Base-by-base conservation (phyloP, 257 asterid genomes). In the Marsdenia floribunda region DNA sequence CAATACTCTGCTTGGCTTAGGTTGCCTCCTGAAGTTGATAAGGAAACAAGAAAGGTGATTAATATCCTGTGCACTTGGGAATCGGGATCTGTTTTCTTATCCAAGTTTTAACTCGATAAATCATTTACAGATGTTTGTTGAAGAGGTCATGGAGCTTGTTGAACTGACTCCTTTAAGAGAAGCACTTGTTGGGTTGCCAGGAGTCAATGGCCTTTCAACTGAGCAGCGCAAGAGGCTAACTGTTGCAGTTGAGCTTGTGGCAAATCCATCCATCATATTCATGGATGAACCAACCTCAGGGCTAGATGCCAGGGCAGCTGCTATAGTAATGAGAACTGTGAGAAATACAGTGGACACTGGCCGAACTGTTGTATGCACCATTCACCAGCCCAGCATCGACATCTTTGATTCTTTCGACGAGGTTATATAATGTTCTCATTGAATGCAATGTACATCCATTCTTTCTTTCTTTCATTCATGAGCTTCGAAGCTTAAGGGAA, bases 221-320 rank as follows among this genome's bases (percentile, higher is more conserved):
- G 81, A 78, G 73, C 81, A 78, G 64, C 47, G 81, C 7, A 78
- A 78, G 61, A 73, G 81, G 69, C 66, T 78, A 16, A 78, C 81
- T 1, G 70, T 78, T 35, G 81, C 81, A 33, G 77, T 78, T 78
- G 81, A 78, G 40, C 78, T 78, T 53, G 81, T 78, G 13, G 78
- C 81, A 10, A 78, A 78, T 66, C 81, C 81, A 46, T 78, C 81
- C 4, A 78, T 78, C 26, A 78, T 78, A 29, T 78, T 78, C 24
- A 78, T 78, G 81, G 78, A 78, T 73, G 81, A 78, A 67, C 81
- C 81, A 67, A 78, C 81, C 58, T 78, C 81, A 0, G 81, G 81
- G 24, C 71, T 78, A 4, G 81, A 78, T 55, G 81, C 81, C 4
- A 78, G 81, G 61, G 81, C 81, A 11, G 81, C 81, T 44, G 81